These are phyloP conservation scores for Clitopilus passeckerianus DNA, from an alignment of 768 basidiomycete genomes.

Conservation along the genomic window DNA sequence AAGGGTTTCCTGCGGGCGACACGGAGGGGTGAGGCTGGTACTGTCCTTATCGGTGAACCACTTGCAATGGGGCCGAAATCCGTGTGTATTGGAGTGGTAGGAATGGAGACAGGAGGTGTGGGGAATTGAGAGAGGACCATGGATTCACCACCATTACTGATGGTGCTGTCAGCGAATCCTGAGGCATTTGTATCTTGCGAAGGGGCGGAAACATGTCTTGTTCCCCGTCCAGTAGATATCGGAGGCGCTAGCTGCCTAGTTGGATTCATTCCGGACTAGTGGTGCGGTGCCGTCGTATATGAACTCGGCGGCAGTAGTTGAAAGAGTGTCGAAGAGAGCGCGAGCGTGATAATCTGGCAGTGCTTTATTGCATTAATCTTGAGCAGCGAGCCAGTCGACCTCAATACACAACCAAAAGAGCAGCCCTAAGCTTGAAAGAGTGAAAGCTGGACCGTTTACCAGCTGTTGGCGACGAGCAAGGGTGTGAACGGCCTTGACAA, in stretches of 20 bases:
- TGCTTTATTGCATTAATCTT: background rate
- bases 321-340: background rate
- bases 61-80: slow-evolving; percentile 19
- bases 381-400: background rate
- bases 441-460: no score
- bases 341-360: background rate
- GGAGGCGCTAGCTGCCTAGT: background rate
- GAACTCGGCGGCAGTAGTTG: background rate
- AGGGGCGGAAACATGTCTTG: slow-evolving; percentile 24
- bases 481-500: slow-evolving; percentile 5
- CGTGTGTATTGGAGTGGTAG: slow-evolving; percentile 32
- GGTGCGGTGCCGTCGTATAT: background rate
- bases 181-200: slow-evolving; percentile 52
- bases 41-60: slow-evolving; percentile 16
- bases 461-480: background rate
- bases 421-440: background rate
- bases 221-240: background rate
- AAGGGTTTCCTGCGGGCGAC: slow-evolving; percentile 6
- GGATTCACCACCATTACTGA: slow-evolving; percentile 36
- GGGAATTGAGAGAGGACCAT: slow-evolving; percentile 47
- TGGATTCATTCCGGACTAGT: background rate
- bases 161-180: slow-evolving; percentile 52
- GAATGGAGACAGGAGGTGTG: slow-evolving; percentile 43
- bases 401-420: background rate
- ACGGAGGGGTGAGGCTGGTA: slow-evolving; percentile 14